phyloP scores from a whole-genome alignment of 2,329 filamentous ascomycete species.

The Beauveria brongniartii region DNA sequence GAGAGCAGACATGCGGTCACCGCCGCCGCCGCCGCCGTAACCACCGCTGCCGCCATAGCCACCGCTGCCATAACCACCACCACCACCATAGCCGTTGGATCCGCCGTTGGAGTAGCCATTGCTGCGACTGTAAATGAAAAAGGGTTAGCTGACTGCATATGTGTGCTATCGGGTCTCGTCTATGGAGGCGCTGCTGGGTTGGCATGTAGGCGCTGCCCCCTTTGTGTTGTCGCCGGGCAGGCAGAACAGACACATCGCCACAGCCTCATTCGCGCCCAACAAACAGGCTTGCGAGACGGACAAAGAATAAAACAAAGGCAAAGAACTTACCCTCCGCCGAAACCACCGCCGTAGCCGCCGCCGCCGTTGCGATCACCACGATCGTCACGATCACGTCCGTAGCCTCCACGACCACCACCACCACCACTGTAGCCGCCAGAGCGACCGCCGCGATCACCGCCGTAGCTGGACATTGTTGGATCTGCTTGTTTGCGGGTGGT shows the following conservation, averaged over 20 bases:
- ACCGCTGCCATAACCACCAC: constrained; percentile 32
- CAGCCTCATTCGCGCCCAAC: not conserved
- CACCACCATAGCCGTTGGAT: constrained; percentile 21
- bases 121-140: constrained; percentile 32
- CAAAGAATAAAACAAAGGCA: constrained; percentile 13
- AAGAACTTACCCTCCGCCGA: constrained; percentile 30
- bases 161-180: not conserved
- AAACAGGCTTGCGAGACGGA: not conserved
- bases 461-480: constrained; percentile 39
- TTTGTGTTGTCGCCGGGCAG: not conserved
- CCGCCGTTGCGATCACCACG: constrained; percentile 32
- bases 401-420: constrained; percentile 23
- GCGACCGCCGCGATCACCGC: constrained; percentile 25
- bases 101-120: constrained; percentile 31
- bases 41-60: constrained; percentile 27
- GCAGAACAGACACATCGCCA: not conserved
- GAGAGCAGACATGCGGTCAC: constrained; percentile 90
- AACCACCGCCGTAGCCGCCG: constrained; percentile 16
- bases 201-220: no score
- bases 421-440: constrained; percentile 23
- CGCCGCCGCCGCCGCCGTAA: constrained; percentile 47
- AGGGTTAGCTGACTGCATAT: constrained; percentile 25
- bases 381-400: constrained; percentile 28
- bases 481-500: not conserved
- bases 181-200: not conserved